Conservation (phyloP, 1,139 yeast genomes). For the Scheffersomyces titani region DNA sequence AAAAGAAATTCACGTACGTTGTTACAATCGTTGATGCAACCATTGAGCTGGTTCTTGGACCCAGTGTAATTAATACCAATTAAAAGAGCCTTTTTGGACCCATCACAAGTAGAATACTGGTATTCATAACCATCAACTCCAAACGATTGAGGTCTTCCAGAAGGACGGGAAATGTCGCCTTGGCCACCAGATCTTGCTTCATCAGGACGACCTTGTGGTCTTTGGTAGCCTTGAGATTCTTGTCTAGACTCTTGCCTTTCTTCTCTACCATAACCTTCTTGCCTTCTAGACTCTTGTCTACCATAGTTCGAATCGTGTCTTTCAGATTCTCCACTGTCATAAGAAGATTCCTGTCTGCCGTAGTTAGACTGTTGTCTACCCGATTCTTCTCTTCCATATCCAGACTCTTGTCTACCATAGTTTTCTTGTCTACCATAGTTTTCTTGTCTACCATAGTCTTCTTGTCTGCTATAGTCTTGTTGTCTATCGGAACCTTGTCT, state of each 20-base stretch:
- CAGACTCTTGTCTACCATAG: background rate
- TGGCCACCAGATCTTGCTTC: background rate
- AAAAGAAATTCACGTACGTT: slow-evolving; percentile 3
- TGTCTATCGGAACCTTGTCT: background rate
- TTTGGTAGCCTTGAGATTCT: background rate
- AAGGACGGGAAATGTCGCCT: background rate
- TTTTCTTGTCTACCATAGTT: background rate
- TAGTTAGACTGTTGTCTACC: background rate
- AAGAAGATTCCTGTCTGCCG: background rate
- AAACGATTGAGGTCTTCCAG: slow-evolving; percentile 3
- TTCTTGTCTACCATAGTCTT: background rate
- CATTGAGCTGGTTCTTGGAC: slow-evolving; percentile 3
- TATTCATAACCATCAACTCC: slow-evolving; percentile 6
- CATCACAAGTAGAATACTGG: slow-evolving; percentile 5
- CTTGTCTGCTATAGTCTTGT: background rate
- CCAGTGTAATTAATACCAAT: slow-evolving; percentile 6
- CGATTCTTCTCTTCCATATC: background rate
- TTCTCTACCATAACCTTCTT: background rate
- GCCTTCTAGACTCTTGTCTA: background rate
- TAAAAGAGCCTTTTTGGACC: slow-evolving; percentile 5
- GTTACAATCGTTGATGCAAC: slow-evolving; percentile 5
- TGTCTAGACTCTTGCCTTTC: background rate
- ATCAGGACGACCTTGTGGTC: background rate
- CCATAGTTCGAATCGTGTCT: background rate
- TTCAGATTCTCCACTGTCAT: background rate